Evolutionary conservation across 1,284 basidiomycete species (phyloP).

Genomic region (Phylloboletellus chloephorus): DNA sequence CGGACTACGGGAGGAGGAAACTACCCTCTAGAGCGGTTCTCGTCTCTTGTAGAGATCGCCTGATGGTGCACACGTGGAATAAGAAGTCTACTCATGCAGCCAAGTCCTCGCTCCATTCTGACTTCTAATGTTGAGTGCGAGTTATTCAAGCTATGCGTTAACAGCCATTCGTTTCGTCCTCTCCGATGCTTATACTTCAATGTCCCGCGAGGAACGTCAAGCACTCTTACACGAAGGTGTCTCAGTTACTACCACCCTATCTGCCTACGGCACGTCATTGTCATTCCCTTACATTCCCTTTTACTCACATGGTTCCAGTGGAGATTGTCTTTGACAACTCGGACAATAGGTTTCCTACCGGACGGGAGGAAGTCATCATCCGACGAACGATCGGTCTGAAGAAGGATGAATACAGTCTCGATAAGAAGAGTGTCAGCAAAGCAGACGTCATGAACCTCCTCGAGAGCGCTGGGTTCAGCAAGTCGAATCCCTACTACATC

Average conservation of each 20-base stretch:
- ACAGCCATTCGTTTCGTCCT: constrained; percentile 94
- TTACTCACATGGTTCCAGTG: constrained; percentile 37
- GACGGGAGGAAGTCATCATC: constrained; percentile 78
- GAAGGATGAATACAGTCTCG: constrained; percentile 98
- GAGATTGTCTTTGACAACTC: constrained; percentile 87
- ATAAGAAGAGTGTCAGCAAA: constrained; percentile 93
- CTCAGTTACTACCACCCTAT: constrained; percentile 83
- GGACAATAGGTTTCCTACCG: constrained; percentile 88
- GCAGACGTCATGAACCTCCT: constrained; percentile 96
- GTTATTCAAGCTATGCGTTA: constrained; percentile 9
- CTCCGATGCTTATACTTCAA: constrained; percentile 94
- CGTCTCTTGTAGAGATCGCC: too few relatives aligned
- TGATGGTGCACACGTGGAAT: background rate
- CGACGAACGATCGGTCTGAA: constrained; percentile 94
- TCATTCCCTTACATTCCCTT: background rate
- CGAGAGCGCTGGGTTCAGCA: constrained; percentile 94
- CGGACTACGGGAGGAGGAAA: background rate
- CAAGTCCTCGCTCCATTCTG: background rate
- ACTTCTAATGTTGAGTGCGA: background rate
- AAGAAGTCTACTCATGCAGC: too few relatives aligned
- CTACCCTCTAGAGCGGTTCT: background rate
- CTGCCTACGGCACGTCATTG: constrained; percentile 73
- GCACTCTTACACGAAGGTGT: constrained; percentile 91
- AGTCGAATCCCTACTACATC: constrained; percentile 98
- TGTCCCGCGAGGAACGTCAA: constrained; percentile 91